These are phyloP conservation scores for Zelonia costaricensis DNA, from an alignment of 208 protist species.

Conservation along the genomic window DNA sequence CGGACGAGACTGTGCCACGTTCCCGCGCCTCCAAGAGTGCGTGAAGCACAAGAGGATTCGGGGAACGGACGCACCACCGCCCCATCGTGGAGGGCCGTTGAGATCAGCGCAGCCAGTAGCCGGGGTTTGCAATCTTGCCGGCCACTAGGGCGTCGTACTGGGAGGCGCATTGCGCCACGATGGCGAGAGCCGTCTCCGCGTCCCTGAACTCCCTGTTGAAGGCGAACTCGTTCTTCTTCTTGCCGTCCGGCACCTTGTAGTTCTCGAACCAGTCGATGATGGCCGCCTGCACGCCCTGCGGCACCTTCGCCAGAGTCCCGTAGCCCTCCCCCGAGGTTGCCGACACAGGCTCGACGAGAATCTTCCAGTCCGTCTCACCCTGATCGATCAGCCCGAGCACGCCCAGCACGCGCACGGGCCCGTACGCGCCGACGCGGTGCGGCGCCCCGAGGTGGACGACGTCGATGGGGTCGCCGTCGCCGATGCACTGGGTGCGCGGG, in stretches of 20 bases:
- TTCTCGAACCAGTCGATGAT: slow-evolving; percentile 90
- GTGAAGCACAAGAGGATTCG: no score
- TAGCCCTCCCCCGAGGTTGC: slow-evolving; percentile 30
- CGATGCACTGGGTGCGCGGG: slow-evolving; percentile 56
- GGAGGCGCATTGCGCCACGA: slow-evolving; percentile 54
- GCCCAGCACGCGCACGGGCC: slow-evolving; percentile 83
- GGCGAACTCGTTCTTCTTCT: slow-evolving; percentile 86
- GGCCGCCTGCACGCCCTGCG: slow-evolving; percentile 35
- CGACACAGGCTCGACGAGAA: slow-evolving; percentile 59
- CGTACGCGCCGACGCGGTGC: slow-evolving; percentile 40
- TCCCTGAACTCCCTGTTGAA: slow-evolving; percentile 65
- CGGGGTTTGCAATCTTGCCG: slow-evolving; percentile 33
- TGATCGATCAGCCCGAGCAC: slow-evolving; percentile 90
- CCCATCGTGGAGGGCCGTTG: no score
- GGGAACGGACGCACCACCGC: no score
- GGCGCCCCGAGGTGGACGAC: slow-evolving; percentile 75
- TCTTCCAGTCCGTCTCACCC: slow-evolving; percentile 94
- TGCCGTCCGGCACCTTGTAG: slow-evolving; percentile 94
- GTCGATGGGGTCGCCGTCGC: slow-evolving; percentile 93
- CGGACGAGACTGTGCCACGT: no score
- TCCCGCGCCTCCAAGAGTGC: no score
- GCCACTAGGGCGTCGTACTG: slow-evolving; percentile 62
- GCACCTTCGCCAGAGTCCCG: slow-evolving; percentile 52
- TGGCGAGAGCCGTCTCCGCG: slow-evolving; percentile 57
- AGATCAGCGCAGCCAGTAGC: slow-evolving; percentile 70